Evolutionary conservation across 2,329 filamentous ascomycete species (phyloP), one percentile per base, ranked within the genome.

Genomic region (Aspergillus pseudonomiae): DNA sequence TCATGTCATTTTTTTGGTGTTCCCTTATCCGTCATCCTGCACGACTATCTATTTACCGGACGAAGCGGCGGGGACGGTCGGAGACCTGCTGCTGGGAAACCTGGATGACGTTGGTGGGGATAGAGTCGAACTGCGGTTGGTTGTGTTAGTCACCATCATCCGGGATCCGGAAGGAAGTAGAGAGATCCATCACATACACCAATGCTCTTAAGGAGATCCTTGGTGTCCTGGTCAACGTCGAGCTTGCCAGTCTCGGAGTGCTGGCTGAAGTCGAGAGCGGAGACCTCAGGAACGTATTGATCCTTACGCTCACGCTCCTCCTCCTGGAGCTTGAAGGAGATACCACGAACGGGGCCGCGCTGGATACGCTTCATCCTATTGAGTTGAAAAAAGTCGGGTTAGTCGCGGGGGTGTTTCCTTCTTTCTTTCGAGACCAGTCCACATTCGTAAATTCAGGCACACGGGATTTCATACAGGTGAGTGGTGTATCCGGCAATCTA

Each of bases 251-350:
- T 91, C 86, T 98, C 95, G 81, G 88, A 67, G 57, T 58, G 89
- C 88, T 97, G 93, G 79, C 91, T 89, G 87, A 97, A 96, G 88
- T 99, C 95, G 81, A 99, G 91, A 80, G 95, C 95, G 67, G 96
- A 99, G 76, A 99, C 88, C 86, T 99, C 95, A 79, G 95, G 95
- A 73, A 99, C 95, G 87, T 97, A 99, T 88, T 99, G 95, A 88
- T 99, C 95, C 92, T 99, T 99, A 83, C 95, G 91, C 87, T 99
- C 95, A 89, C 95, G 93, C 91, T 99, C 95, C 88, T 99, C 95
- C 88, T 99, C 95, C 87, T 99, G 95, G 67, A 99, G 92, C 90
- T 99, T 99, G 94, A 99, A 99, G 84, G 96, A 99, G 86, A 99
- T 99, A 88, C 95, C 95, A 78, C 95, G 96, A 84, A 99, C 95